Evolutionary conservation across 208 protist genomes (phyloP).

Genomic region (Crithidia expoeki): DNA sequence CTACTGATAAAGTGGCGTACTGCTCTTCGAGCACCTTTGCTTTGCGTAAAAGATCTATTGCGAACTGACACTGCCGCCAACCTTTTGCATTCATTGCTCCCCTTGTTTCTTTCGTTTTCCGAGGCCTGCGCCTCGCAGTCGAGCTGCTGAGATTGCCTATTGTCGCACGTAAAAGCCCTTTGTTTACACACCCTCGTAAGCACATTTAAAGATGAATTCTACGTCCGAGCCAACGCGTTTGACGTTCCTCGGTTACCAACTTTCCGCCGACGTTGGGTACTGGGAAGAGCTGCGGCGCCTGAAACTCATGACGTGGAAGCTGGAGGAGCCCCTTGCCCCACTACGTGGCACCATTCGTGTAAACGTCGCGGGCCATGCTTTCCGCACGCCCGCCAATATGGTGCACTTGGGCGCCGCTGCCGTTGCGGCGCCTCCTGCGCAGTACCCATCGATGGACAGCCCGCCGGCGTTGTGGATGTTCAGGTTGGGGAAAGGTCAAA

Average conservation of each 20-base stretch:
- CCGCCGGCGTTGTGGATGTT: conserved; percentile 24
- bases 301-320: conserved; percentile 64
- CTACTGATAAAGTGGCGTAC: too few relatives aligned
- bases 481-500: conserved; percentile 27
- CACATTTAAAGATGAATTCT: conserved; percentile 9
- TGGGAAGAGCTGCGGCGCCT: conserved; percentile 60
- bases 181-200: neutral
- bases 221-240: conserved; percentile 9
- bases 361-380: conserved; percentile 24
- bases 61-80: too few relatives aligned
- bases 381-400: conserved; percentile 35
- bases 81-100: neutral
- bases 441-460: neutral
- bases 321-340: conserved; percentile 48
- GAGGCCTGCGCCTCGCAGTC: too few relatives aligned
- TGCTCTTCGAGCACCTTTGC: neutral
- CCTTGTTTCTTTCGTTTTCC: neutral
- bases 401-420: conserved; percentile 42
- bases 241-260: conserved; percentile 40
- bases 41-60: too few relatives aligned
- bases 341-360: conserved; percentile 36
- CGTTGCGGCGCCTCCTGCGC: conserved; percentile 9
- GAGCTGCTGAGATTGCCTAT: too few relatives aligned
- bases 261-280: conserved; percentile 61
- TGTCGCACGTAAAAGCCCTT: too few relatives aligned